phyloP scores from a whole-genome alignment of 192 early-diverging fungal genomes.

The Coemansia umbellata region DNA sequence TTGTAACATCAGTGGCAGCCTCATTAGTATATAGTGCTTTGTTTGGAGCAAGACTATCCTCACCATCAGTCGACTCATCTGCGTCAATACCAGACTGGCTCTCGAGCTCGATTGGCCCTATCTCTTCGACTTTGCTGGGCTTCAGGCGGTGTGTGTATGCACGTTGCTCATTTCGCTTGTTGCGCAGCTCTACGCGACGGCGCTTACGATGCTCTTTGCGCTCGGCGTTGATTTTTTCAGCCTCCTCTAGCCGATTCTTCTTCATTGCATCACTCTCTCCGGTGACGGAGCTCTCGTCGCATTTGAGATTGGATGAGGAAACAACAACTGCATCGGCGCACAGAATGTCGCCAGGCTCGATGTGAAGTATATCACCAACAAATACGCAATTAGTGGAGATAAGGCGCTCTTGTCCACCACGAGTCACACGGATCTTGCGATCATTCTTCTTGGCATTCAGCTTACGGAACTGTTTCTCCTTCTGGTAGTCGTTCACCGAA shows the following conservation, averaged over 20 bases:
- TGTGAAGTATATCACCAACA: slow-evolving; percentile 84
- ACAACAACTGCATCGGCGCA: slow-evolving; percentile 88
- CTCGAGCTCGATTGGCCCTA: slow-evolving; percentile 18
- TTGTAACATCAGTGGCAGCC: background rate
- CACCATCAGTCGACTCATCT: slow-evolving; percentile 48
- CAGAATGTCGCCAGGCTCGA: slow-evolving; percentile 92
- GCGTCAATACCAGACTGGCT: slow-evolving; percentile 34
- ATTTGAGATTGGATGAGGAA: slow-evolving; percentile 71
- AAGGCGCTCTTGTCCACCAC: slow-evolving; percentile 63
- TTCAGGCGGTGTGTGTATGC: slow-evolving; percentile 11
- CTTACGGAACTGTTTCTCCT: slow-evolving; percentile 82
- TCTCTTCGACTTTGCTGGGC: slow-evolving; percentile 18
- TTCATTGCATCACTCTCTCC: slow-evolving; percentile 92
- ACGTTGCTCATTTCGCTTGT: slow-evolving; percentile 44
- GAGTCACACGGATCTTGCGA: slow-evolving; percentile 67
- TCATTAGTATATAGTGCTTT: background rate
- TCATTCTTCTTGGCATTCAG: slow-evolving; percentile 86
- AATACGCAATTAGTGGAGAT: slow-evolving; percentile 77
- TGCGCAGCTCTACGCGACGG: slow-evolving; percentile 44
- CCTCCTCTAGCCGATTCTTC: slow-evolving; percentile 63
- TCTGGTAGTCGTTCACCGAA: slow-evolving; percentile 80
- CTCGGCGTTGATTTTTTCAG: slow-evolving; percentile 20
- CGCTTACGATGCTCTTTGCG: slow-evolving; percentile 39
- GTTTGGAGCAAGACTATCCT: slow-evolving; percentile 2
- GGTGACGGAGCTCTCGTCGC: slow-evolving; percentile 91